phyloP scores from a whole-genome alignment of 495 filamentous ascomycete species.

The Evernia prunastri region DNA sequence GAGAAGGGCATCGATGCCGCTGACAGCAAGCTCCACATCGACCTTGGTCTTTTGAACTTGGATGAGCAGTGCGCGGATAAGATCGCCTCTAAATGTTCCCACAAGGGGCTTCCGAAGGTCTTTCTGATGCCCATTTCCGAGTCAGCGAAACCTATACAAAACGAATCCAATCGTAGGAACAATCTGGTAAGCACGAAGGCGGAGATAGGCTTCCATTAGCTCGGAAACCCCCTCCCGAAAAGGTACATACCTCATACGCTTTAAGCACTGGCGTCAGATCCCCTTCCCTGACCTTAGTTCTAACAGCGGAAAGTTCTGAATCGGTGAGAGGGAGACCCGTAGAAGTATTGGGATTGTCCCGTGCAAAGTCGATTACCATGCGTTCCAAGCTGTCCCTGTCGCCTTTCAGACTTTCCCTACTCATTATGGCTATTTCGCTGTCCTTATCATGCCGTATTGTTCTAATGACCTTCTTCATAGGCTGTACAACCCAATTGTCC shows the following conservation, averaged over 20 bases:
- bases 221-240: background rate
- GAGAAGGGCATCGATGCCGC: slow-evolving; percentile 83
- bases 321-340: slow-evolving; percentile 43
- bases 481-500: slow-evolving; percentile 90
- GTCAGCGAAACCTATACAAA: background rate
- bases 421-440: slow-evolving; percentile 94
- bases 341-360: slow-evolving; percentile 59
- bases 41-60: slow-evolving; percentile 99
- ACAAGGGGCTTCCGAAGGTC: slow-evolving; percentile 73
- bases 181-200: background rate
- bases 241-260: slow-evolving; percentile 59
- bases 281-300: slow-evolving; percentile 74
- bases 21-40: slow-evolving; percentile 91
- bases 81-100: slow-evolving; percentile 73
- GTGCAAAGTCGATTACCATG: slow-evolving; percentile 94
- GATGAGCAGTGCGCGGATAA: slow-evolving; percentile 86
- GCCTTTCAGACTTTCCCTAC: slow-evolving; percentile 76
- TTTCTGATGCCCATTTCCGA: slow-evolving; percentile 28
- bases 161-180: background rate
- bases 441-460: slow-evolving; percentile 88
- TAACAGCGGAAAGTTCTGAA: slow-evolving; percentile 59
- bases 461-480: slow-evolving; percentile 69
- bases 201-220: background rate
- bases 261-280: slow-evolving; percentile 86
- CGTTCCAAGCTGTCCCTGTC: slow-evolving; percentile 88